phyloP scores from a whole-genome alignment of 1,284 basidiomycete species.

The Pyrrhoderma noxium region DNA sequence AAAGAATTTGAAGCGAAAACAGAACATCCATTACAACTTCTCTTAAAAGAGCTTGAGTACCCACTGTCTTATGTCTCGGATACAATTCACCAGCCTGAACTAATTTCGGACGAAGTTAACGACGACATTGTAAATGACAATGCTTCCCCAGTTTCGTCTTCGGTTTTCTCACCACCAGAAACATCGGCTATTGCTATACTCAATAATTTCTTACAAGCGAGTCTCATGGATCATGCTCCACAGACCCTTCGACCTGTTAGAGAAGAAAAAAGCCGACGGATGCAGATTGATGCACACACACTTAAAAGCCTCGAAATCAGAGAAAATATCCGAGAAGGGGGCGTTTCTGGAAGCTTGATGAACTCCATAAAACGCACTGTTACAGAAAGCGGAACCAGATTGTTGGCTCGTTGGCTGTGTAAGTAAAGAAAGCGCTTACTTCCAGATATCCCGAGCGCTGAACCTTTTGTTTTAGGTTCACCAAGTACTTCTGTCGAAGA shows the following conservation, averaged over 20 bases:
- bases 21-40: slow-evolving; percentile 38
- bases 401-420: slow-evolving; percentile 75
- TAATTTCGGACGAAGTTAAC: neutral
- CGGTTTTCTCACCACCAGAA: slow-evolving; percentile 37
- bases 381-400: slow-evolving; percentile 74
- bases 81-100: slow-evolving; percentile 14
- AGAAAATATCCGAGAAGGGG: slow-evolving; percentile 70
- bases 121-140: slow-evolving; percentile 10
- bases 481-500: slow-evolving; percentile 73
- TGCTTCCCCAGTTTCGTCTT: neutral
- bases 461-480: slow-evolving; percentile 46
- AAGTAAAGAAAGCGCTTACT: slow-evolving; percentile 24
- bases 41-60: slow-evolving; percentile 44
- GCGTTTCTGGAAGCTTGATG: slow-evolving; percentile 67
- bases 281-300: slow-evolving; percentile 90
- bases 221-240: slow-evolving; percentile 79
- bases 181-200: slow-evolving; percentile 57
- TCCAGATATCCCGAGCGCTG: slow-evolving; percentile 10
- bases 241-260: slow-evolving; percentile 50
- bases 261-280: slow-evolving; percentile 51
- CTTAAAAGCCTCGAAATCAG: slow-evolving; percentile 85
- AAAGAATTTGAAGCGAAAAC: slow-evolving; percentile 32
- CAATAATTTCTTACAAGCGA: slow-evolving; percentile 60
- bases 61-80: slow-evolving; percentile 40
- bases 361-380: slow-evolving; percentile 74